Evolutionary conservation across 257 asterid genomes (phyloP), one percentile per base, ranked within the genome.

Genomic region (Salvia rosmarinus): DNA sequence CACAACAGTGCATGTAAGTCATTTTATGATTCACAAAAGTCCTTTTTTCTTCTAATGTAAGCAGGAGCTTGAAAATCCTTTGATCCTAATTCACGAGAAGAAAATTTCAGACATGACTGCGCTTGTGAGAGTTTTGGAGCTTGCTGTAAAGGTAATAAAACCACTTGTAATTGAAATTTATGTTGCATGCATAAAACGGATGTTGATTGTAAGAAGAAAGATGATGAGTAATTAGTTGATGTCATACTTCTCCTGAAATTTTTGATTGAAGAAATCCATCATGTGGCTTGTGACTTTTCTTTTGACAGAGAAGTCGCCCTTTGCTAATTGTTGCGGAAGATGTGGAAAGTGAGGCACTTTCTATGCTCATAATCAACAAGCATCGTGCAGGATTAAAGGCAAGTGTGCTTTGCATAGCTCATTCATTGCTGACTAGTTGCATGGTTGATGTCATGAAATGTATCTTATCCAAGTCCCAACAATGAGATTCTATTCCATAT

Each of bases 1-100:
- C n/a, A n/a, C n/a, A n/a, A n/a, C n/a, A n/a, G n/a, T n/a, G n/a
- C 54, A 25, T 55, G 67, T 20, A 44, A 47, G 66, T 14, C 17
- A 14, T 32, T 55, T 19, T 55, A 14, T 32, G 67, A 16, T 75
- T 67, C 49, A 46, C 32, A 39, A 20, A 64, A 64, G 20, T 40
- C 60, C 44, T 37, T 63, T 49, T 52, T 40, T 40, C 6, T n/a
- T n/a, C n/a, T n/a, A n/a, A 74, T 75, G 78, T 80, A 68, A 68
- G 67, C 96, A 92, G 98, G 98, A 92, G 80, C 84, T 92, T 75
- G 98, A 89, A 75, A 92, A 92, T 81, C 96, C 98, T 34, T 58
- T 92, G 79, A 92, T 92, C 72, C 82, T 92, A 47, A 88, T 92
- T 75, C 95, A 92, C 46, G 98, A 92, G 80, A 92, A 92, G 90